Base-by-base conservation (phyloP, 2,329 filamentous ascomycete genomes). In the Colletotrichum liaoningense region DNA sequence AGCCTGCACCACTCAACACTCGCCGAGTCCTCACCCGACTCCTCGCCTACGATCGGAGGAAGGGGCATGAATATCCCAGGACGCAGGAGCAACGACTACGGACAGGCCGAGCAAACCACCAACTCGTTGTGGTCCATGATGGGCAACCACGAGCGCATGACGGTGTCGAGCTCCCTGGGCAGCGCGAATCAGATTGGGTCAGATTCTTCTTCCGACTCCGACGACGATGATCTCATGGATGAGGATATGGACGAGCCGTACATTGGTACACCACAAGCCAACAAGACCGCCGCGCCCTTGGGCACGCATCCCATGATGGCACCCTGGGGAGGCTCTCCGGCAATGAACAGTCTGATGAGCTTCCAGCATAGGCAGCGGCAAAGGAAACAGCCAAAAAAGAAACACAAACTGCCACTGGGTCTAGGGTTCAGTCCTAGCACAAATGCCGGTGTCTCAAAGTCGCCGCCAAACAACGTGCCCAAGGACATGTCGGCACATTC, bases 1-100 rank as follows among this genome's bases (percentile, higher is more conserved):
- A 97, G 95, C 80, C 88, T 99, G 26, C 97, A 98, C 83, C 97
- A 98, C 83, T 98, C 96, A 19, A 98, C 94, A 0, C 89, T 98
- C 9, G 95, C 96, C 69, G 94, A 98, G 77, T 93, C 94, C 1
- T 97, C 94, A 5, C 95, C 95, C 4, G 95, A 97, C 81, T 97
- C 95, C 0, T 98, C 95, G 0, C 97, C 97, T 0, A 95, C 93
- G 14, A 92, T 97, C 67, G 91, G 93, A 54, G 91, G 93, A 49
- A 84, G 86, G 75, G 90, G 88, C 30, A 90, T 92, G 86, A 91
- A 89, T 78, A 92, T 92, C 62, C 90, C 90, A 8, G 84, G 84
- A 55, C 85, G 88, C 63, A 83, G 86, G 72, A 82, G 81, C 58
- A 84, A 85, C 38, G 86, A 89, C 30, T 88, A 87, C 76, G 83